Evolutionary conservation across 176 grass and related monocot species (phyloP), one percentile per base, ranked within the genome.

Genomic region (Ensete ventricosum): DNA sequence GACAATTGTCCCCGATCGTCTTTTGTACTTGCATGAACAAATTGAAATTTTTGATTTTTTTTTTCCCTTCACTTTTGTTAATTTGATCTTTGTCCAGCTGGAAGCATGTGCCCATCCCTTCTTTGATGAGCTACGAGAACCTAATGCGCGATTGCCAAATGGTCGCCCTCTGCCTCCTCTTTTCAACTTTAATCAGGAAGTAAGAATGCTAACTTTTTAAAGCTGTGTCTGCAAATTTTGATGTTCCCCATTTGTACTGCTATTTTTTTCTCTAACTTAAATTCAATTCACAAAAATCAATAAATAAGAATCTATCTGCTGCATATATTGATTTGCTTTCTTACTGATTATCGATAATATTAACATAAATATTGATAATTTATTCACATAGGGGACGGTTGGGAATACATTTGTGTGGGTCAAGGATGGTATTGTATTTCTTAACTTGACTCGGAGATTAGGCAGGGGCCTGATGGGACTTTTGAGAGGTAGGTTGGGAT

Each of bases 101-200:
- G 74, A 77, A 24, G 74, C 74, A 25, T 77, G 57, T 64, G 59
- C 74, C 6, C 74, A 77, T 50, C 59, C 74, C 10, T 77, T 77
- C 52, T 77, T 77, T 52, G 75, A 77, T 66, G 75, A 77, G 8
- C 60, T 77, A 66, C 75, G 59, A 53, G 75, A 65, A 50, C 60
- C 75, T 25, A 77, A 77, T 53, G 59, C 55, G 13, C 75, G 75
- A 52, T 64, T 77, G 48, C 58, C 75, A 52, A 77, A 77, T 53
- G 60, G 75, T 23, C 75, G 75, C 2, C 60, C 60, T 16, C 16
- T 77, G 27, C 75, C 75, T 64, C 60, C 59, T 64, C 49, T 77
- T 14, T 77, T 77, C 65, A 77, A 77, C 75, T 77, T 77, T 52
- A 77, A 77, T 21, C 75, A 77, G 9, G 75, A 77, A 66, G 75